Evolutionary conservation across 192 early-diverging fungal species (phyloP).

Genomic region (Gamsiella multidivaricata): DNA sequence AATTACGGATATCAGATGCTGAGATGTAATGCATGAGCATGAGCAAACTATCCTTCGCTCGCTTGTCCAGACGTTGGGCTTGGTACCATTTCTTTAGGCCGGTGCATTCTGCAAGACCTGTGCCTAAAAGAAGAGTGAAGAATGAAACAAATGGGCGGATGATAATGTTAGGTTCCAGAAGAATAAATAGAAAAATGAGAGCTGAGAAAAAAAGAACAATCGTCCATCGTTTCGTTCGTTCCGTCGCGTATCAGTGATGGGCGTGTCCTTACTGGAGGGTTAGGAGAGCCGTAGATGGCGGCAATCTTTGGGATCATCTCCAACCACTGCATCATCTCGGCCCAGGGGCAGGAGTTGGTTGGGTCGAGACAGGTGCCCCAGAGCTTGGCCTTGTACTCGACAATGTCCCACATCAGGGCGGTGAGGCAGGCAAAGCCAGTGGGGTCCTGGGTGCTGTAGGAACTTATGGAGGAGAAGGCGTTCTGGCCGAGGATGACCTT

Average conservation of each 20-base stretch:
- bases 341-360: conserved; percentile 15
- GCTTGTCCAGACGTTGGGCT: too few species aligned
- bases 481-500: conserved; percentile 19
- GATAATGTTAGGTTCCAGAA: too few species aligned
- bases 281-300: conserved; percentile 21
- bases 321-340: conserved; percentile 50
- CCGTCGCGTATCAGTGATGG: background rate
- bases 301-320: conserved; percentile 46
- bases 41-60: background rate
- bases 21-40: background rate
- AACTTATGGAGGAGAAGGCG: background rate
- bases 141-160: background rate
- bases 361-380: conserved; percentile 32
- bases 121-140: conserved; percentile 11
- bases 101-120: conserved; percentile 28
- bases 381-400: conserved; percentile 43
- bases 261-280: conserved; percentile 36
- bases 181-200: background rate
- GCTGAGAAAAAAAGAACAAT: too few species aligned
- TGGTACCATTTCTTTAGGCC: conserved; percentile 20
- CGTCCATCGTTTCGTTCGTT: background rate
- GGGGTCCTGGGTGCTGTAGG: conserved; percentile 17
- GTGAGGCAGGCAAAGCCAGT: conserved; percentile 17
- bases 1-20: too few species aligned
- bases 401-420: conserved; percentile 41